Evolutionary conservation across 2,329 filamentous ascomycete genomes (phyloP), one percentile per base, ranked within the genome.

Genomic region (Arthrobotrys megalospora): DNA sequence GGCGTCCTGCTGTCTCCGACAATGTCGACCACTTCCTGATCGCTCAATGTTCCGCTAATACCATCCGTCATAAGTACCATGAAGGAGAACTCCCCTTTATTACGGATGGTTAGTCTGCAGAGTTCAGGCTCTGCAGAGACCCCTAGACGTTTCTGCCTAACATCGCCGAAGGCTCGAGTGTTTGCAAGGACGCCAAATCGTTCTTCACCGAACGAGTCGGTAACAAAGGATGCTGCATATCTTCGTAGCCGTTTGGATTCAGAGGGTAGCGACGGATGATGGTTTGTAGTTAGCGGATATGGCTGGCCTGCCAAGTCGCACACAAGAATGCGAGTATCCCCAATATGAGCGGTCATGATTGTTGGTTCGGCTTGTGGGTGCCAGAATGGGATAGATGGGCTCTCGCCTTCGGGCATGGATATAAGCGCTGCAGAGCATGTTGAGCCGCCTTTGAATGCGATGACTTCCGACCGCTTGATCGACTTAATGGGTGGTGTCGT

Each of bases 161-260:
- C 93, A 85, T 99, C 96, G 28, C 96, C 96, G 83, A 99, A 98
- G 3, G 96, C 89, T 34, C 96, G 92, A 36, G 93, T 96, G 85
- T 99, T 99, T 81, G 96, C 96, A 0, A 99, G 88, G 0, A 96
- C 95, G 12, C 91, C 91, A 84, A 99, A 96, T 81, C 96, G 93
- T 85, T 98, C 94, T 85, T 99, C 96, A 83, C 96, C 96, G 84
- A 99, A 99, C 38, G 93, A 96, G 85, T 99, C 96, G 0, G 95
- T 96, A 16, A 97, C 91, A 83, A 98, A 95, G 1, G 91, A 91
- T 34, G 92, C 90, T 0, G 94, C 92, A 83, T 94, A 98, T 60
- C 94, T 91, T 52, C 94, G 91, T 24, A 99, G 88, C 6, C 96
- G 90, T 48, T 90, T 91, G 8, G 92, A 91, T 86, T 99, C 96